Evolutionary conservation across 2,329 filamentous ascomycete genomes (phyloP), one percentile per base, ranked within the genome.

Genomic region (Colletotrichum plurivorum): DNA sequence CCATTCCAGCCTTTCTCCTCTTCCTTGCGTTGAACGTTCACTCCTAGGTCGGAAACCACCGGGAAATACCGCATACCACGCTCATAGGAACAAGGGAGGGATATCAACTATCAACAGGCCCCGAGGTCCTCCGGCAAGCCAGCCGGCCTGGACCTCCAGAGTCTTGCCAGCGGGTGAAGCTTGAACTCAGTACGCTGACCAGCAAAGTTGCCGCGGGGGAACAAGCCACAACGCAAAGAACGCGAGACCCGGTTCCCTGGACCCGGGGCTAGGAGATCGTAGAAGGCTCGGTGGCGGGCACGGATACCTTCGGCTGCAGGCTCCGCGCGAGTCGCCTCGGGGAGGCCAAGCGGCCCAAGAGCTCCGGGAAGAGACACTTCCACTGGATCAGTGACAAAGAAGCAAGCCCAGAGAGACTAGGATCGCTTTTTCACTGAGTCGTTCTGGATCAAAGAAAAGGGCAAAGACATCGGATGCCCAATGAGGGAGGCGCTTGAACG

Each of bases 1-100:
- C 13, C 45, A 41, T 43, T 71, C 60, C 13, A 71, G 55, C 7
- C 66, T 52, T 48, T 45, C 20, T 22, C 20, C 20, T 48, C 31
- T 48, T 61, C 5, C 63, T 45, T 31, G 31, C 31, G 31, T 9
- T 55, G 20, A 8, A 62, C 64, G 12, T 58, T 5, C 31, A 36
- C 31, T 70, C 63, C 8, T 70, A 74, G 75, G 41, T 63, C 71
- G 54, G 36, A 41, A 4, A 49, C 15, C 7, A 49, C 51, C 27
- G 58, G 49, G n/a, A 67, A 69, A 49, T 57, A 36, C 25, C 72
- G 20, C 20, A 52, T 67, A 22, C 58, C 51, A 15, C 49, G 46
- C 16, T 41, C 58, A 1, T 75, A 77, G 7, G 74, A 71, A 0
- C 71, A 59, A 8, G 77, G 79, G 22, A 82, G 79, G 1, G 71